A percentile compares a stretch with the other conserved stretches of the same genome.
Evolutionary conservation across 176 grass and related monocot genomes (phyloP).

Genomic region (Oryza glaberrima): DNA sequence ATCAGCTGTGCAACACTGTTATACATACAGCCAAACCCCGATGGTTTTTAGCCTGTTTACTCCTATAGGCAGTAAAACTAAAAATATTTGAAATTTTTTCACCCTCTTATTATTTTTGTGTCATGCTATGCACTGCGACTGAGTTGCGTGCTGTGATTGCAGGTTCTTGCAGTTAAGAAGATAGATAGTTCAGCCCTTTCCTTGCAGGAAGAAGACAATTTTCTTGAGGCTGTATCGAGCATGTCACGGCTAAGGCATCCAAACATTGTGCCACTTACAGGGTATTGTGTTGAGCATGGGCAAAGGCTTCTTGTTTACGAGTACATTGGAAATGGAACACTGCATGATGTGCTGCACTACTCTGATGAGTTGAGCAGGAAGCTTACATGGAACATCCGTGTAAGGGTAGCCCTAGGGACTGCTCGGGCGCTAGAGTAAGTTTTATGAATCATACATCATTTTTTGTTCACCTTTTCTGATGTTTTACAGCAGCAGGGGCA

Average conservation of each 20-base stretch:
- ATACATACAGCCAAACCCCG: background rate
- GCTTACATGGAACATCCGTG: constrained; percentile 90
- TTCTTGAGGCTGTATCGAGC: constrained; percentile 90
- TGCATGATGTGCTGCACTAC: constrained; percentile 87
- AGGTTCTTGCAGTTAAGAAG: constrained; percentile 97
- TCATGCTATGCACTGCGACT: constrained; percentile 26
- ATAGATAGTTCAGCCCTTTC: constrained; percentile 79
- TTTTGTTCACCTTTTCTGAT: constrained; percentile 16
- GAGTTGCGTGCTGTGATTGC: constrained; percentile 46
- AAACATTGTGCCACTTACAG: constrained; percentile 80
- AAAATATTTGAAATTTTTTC: constrained; percentile 21
- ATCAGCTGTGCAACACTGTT: background rate
- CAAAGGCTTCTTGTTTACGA: constrained; percentile 94
- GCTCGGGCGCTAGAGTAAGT: constrained; percentile 97
- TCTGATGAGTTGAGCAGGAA: constrained; percentile 78
- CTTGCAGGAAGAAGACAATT: constrained; percentile 94
- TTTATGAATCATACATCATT: constrained; percentile 8
- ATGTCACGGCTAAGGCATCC: constrained; percentile 93
- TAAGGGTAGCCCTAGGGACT: constrained; percentile 76
- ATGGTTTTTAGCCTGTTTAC: constrained; percentile 11
- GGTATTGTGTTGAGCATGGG: constrained; percentile 88
- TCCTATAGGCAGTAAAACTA: background rate
- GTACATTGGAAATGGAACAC: constrained; percentile 77
- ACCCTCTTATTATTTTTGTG: background rate
- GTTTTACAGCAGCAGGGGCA: constrained; percentile 24